Percentiles rank a stretch among this genome's conserved stretches.
phyloP scores from a whole-genome alignment of 768 basidiomycete genomes.

The Pisolithus marmoratus region DNA sequence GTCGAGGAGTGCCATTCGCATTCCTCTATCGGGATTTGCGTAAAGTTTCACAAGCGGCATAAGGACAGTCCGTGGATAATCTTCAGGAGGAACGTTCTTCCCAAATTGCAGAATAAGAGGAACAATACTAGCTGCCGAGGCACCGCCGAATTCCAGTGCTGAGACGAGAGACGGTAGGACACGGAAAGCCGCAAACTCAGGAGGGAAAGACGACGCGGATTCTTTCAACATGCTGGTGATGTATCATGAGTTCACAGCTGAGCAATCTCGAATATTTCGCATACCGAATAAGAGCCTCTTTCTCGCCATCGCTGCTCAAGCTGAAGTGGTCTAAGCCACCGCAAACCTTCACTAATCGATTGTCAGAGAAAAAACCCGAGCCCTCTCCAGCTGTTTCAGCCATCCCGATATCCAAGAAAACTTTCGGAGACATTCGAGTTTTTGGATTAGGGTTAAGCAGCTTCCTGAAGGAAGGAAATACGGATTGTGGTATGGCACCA shows the following conservation, averaged over 20 bases:
- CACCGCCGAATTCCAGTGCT: constrained; percentile 73
- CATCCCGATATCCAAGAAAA: constrained; percentile 80
- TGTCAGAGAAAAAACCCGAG: constrained; percentile 75
- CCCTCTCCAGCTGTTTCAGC: constrained; percentile 49
- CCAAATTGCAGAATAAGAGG: constrained; percentile 84
- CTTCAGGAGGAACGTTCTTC: constrained; percentile 58
- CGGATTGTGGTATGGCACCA: constrained; percentile 63
- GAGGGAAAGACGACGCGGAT: constrained; percentile 72
- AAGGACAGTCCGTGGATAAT: constrained; percentile 65
- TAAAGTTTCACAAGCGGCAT: constrained; percentile 80
- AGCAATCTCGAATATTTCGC: constrained; percentile 1
- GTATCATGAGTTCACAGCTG: not conserved
- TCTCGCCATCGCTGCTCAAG: constrained; percentile 76
- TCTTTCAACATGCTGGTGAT: constrained; percentile 68
- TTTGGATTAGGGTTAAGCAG: constrained; percentile 88
- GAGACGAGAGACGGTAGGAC: constrained; percentile 84
- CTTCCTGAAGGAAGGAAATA: constrained; percentile 82
- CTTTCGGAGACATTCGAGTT: constrained; percentile 66
- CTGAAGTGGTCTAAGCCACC: constrained; percentile 81
- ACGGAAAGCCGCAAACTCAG: constrained; percentile 77
- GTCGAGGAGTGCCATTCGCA: constrained; percentile 90
- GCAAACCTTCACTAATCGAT: constrained; percentile 81
- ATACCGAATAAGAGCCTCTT: constrained; percentile 63
- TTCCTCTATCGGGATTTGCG: constrained; percentile 87
- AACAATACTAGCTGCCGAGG: constrained; percentile 69